Conservation (phyloP, 1,139 yeast species). For the Arxiozyma slooffiae region DNA sequence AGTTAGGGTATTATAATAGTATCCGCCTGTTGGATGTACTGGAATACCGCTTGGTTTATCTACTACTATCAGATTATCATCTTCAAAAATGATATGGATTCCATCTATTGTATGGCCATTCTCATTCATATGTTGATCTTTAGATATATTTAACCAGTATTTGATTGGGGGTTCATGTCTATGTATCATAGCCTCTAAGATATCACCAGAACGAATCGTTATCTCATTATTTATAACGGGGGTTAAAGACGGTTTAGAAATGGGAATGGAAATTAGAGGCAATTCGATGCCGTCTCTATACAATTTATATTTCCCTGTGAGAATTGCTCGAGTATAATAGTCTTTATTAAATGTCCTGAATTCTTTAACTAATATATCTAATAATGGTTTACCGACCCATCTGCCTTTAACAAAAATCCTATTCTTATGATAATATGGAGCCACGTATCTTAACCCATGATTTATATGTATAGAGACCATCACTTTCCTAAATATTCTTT, state of each 20-base stretch:
- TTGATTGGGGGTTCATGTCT: slow-evolving; percentile 55
- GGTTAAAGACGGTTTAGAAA: neutral
- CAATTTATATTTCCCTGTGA: slow-evolving; percentile 15
- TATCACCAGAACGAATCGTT: slow-evolving; percentile 38
- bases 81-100: slow-evolving; percentile 40
- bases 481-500: slow-evolving; percentile 6
- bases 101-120: slow-evolving; percentile 12
- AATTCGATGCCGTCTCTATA: slow-evolving; percentile 15
- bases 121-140: neutral
- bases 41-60: slow-evolving; percentile 73
- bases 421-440: slow-evolving; percentile 77
- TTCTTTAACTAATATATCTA: slow-evolving; percentile 68
- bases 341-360: slow-evolving; percentile 38
- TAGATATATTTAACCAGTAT: slow-evolving; percentile 17
- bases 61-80: slow-evolving; percentile 45
- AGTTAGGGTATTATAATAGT: slow-evolving; percentile 49
- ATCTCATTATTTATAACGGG: neutral
- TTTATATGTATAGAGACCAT: slow-evolving; percentile 12
- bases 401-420: slow-evolving; percentile 76
- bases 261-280: neutral
- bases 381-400: slow-evolving; percentile 67
- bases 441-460: slow-evolving; percentile 50
- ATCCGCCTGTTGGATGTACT: slow-evolving; percentile 69
- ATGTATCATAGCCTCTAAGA: slow-evolving; percentile 41
- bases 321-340: slow-evolving; percentile 16